phyloP scores from a whole-genome alignment of 768 basidiomycete species.

The Tylopilus vinaceipallidus region DNA sequence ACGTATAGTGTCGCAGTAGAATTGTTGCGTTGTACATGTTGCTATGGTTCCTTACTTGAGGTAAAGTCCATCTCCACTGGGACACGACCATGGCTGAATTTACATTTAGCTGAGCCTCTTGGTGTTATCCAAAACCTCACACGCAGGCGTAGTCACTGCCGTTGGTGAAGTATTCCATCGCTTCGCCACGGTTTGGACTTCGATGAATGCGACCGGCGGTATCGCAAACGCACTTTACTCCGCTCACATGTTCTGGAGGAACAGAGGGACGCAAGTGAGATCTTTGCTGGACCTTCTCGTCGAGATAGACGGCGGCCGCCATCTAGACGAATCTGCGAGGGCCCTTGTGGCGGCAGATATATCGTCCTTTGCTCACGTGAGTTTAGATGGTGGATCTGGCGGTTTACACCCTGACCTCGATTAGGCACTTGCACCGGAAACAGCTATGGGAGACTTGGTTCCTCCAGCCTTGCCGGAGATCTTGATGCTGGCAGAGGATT shows the following conservation, averaged over 20 bases:
- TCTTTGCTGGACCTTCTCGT: constrained; percentile 60
- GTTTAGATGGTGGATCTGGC: constrained; percentile 12
- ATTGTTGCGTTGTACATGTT: constrained; percentile 58
- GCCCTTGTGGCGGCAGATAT: constrained; percentile 62
- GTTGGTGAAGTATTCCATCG: constrained; percentile 73
- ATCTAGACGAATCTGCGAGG: constrained; percentile 54
- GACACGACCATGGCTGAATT: too few species aligned
- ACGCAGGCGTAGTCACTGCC: constrained; percentile 52
- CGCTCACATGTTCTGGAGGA: constrained; percentile 62
- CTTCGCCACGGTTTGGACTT: constrained; percentile 72
- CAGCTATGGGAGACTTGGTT: constrained; percentile 31
- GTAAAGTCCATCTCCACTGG: constrained; percentile 44
- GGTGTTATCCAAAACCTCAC: constrained; percentile 51
- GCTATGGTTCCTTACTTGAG: constrained; percentile 68
- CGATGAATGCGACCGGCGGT: constrained; percentile 59
- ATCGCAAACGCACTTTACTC: constrained; percentile 60
- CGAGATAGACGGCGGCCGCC: constrained; percentile 60
- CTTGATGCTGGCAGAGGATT: constrained; percentile 58
- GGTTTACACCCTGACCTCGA: not conserved
- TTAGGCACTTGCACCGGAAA: constrained; percentile 43
- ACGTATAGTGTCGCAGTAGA: constrained; percentile 58
- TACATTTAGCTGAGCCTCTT: constrained; percentile 49
- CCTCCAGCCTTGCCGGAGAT: constrained; percentile 58
- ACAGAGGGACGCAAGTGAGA: constrained; percentile 63
- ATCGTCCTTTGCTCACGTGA: constrained; percentile 58